Evolutionary conservation across 345 rosid species (phyloP), one percentile per base, ranked within the genome.

Genomic region (Citrus hindsii): DNA sequence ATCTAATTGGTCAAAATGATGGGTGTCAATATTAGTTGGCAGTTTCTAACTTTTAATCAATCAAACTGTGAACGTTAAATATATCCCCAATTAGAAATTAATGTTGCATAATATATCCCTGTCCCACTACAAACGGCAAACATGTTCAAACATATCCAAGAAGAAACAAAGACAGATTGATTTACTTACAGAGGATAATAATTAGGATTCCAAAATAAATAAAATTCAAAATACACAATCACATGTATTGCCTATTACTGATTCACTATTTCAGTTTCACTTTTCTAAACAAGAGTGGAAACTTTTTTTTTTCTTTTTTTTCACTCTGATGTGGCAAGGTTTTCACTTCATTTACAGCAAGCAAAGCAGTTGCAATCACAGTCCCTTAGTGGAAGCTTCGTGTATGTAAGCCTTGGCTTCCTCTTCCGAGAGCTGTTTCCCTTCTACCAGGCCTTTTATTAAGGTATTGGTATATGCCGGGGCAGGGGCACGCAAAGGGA

Each of bases 371-470:
- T 56, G 58, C 38, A 42, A 79, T 82, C 79, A 88, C 28, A 93
- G 78, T 75, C 89, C 89, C 78, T 82, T 87, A 24, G 83, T 64
- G 9, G 90, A 78, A 74, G 97, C 98, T 78, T 82, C 84, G 14
- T 83, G 58, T 66, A 96, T 87, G 85, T 94, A 94, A 69, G 92
- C 85, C 69, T 0, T 12, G 80, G 98, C 98, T 76, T 86, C 88
- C 82, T 87, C 89, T 69, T 84, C 79, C 7, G 92, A 84, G 25
- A 93, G 83, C 77, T 87, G 90, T 68, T 82, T 85, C 28, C 97
- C 98, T 91, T 90, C 92, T 21, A 92, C 92, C 79, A 96, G 85
- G 25, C 95, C 99, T 76, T 58, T 88, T 68, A 88, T 28, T 40
- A 96, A 75, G 48, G 87, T 83, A 53, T 84, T 67, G 9, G 86